A percentile compares a stretch with the other conserved stretches of the same genome.
These are phyloP conservation scores for Carpinus viminea DNA, from an alignment of 306 rosid species.

Conservation along the genomic window DNA sequence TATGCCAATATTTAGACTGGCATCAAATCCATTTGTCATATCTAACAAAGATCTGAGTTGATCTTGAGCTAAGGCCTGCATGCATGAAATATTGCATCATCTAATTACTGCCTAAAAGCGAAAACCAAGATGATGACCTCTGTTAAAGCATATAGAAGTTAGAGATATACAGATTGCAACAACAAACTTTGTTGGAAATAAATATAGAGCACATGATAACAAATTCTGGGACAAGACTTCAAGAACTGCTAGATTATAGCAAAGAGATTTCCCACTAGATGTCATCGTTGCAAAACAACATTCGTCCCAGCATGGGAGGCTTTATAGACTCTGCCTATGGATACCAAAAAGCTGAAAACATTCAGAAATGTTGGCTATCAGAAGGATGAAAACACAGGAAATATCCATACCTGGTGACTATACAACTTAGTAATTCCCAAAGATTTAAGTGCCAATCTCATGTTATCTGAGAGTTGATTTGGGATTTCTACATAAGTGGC, in stretches of 20 bases:
- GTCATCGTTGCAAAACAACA: slow-evolving; percentile 93
- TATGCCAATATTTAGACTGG: slow-evolving; percentile 68
- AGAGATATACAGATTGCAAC: slow-evolving; percentile 24
- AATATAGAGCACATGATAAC: slow-evolving; percentile 71
- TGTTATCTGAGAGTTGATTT: slow-evolving; percentile 54
- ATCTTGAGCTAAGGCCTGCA: slow-evolving; percentile 96
- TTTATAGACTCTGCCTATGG: slow-evolving; percentile 68
- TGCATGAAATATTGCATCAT: slow-evolving; percentile 24
- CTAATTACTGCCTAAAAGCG: not conserved
- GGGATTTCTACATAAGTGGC: slow-evolving; percentile 63
- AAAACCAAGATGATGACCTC: not conserved
- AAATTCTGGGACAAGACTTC: slow-evolving; percentile 59
- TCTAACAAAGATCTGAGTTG: slow-evolving; percentile 72
- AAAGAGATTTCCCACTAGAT: slow-evolving; percentile 96
- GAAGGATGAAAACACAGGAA: slow-evolving; percentile 24
- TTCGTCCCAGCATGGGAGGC: slow-evolving; percentile 74
- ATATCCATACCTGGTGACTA: slow-evolving; percentile 76
- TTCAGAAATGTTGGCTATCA: slow-evolving; percentile 19
- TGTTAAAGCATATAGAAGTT: slow-evolving; percentile 21
- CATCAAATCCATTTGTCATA: slow-evolving; percentile 63
- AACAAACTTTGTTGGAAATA: slow-evolving; percentile 89
- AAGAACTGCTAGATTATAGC: slow-evolving; percentile 85
- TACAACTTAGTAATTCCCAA: slow-evolving; percentile 76
- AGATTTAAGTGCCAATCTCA: slow-evolving; percentile 55
- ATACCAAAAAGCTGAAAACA: slow-evolving; percentile 21